Evolutionary conservation across 345 rosid species (phyloP).

Genomic region (Adansonia digitata): DNA sequence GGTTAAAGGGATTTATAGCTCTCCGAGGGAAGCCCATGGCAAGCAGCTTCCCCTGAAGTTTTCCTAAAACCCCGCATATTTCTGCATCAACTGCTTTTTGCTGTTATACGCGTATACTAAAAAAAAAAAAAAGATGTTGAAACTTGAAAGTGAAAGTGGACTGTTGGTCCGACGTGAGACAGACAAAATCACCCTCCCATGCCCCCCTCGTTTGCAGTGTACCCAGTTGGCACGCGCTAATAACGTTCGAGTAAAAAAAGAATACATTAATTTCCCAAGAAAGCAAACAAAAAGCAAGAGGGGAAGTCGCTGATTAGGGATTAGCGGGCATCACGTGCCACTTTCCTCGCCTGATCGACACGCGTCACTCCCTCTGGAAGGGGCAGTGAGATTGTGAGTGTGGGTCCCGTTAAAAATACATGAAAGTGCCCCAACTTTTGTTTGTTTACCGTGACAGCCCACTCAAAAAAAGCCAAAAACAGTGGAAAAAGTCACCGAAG

Average conservation of each 20-base stretch:
- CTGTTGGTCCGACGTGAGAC: background rate
- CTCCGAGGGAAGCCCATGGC: too few species aligned
- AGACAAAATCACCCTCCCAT: background rate
- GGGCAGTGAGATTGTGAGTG: background rate
- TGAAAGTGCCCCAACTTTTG: background rate
- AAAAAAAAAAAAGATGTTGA: background rate
- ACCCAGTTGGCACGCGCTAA: background rate
- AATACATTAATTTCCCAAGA: background rate
- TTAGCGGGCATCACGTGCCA: conserved; percentile 9
- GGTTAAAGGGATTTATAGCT: too few species aligned
- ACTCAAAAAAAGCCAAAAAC: background rate
- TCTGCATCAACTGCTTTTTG: too few species aligned
- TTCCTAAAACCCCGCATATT: too few species aligned
- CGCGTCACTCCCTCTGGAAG: background rate
- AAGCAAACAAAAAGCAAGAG: background rate
- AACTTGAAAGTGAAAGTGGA: background rate
- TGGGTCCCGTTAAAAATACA: background rate
- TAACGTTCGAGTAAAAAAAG: background rate
- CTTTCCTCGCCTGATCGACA: background rate
- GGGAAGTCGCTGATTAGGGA: background rate
- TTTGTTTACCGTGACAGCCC: background rate
- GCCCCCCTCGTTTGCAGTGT: background rate
- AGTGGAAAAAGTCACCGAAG: background rate
- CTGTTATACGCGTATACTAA: too few species aligned
- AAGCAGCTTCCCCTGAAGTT: too few species aligned